These are phyloP conservation scores for Hypomontagnella monticulosa DNA, from an alignment of 495 filamentous ascomycete species.

Conservation along the genomic window DNA sequence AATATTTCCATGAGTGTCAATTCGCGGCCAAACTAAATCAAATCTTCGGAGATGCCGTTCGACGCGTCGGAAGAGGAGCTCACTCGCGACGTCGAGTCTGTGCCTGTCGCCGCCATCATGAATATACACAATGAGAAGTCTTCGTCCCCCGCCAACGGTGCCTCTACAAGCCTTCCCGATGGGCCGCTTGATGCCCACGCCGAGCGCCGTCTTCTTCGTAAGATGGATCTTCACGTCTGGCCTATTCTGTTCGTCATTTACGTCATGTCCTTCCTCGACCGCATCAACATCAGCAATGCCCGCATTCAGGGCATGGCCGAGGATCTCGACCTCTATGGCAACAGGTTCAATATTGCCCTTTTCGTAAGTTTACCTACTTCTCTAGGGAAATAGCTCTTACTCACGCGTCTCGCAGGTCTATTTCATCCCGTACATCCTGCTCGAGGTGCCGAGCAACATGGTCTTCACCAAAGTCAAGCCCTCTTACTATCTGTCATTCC, in stretches of 20 bases:
- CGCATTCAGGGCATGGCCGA: constrained; percentile 66
- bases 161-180: not conserved
- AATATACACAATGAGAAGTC: constrained; percentile 11
- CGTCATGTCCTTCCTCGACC: constrained; percentile 58
- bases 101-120: constrained; percentile 6
- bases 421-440: constrained; percentile 70
- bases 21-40: not conserved
- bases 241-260: constrained; percentile 57
- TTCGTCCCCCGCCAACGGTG: not conserved
- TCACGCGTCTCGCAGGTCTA: constrained; percentile 50
- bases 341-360: constrained; percentile 69
- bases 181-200: constrained; percentile 36
- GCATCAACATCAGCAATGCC: constrained; percentile 72
- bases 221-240: constrained; percentile 50
- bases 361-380: constrained; percentile 50
- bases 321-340: constrained; percentile 66
- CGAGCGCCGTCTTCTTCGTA: constrained; percentile 46
- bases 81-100: constrained; percentile 5
- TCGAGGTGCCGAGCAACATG: constrained; percentile 69
- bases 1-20: no score
- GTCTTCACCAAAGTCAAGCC: constrained; percentile 61
- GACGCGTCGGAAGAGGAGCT: constrained; percentile 28
- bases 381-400: no score
- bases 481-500: constrained; percentile 61
- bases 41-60: constrained; percentile 20